A percentile compares a stretch with the other conserved stretches of the same genome.
These are phyloP conservation scores for Orbilia oligospora DNA, from an alignment of 2,329 filamentous ascomycete species.

Conservation along the genomic window DNA sequence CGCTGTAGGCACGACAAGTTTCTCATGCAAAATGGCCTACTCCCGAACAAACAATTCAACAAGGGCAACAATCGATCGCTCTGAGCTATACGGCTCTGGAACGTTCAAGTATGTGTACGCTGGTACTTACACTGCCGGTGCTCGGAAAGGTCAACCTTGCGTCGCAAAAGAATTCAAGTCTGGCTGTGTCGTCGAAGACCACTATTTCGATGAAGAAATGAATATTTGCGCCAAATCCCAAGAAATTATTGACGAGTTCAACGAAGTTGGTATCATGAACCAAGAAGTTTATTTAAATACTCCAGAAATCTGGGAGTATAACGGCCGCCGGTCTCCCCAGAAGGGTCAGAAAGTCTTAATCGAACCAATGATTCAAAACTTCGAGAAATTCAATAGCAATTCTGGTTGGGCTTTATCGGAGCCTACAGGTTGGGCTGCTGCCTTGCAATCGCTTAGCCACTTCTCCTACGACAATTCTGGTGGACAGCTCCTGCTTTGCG, in stretches of 20 bases:
- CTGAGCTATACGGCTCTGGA: constrained; percentile 12
- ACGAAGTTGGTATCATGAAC: constrained; percentile 65
- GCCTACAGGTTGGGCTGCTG: constrained; percentile 65
- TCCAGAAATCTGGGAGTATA: constrained; percentile 66
- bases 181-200: constrained; percentile 65
- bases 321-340: too few relatives aligned
- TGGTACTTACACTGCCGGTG: constrained; percentile 65
- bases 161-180: constrained; percentile 68
- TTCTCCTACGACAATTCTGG: constrained; percentile 68
- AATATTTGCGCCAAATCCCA: constrained; percentile 66
- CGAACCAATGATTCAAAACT: constrained; percentile 68
- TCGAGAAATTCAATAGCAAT: constrained; percentile 70
- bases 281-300: constrained; percentile 67
- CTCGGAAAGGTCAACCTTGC: constrained; percentile 65
- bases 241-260: constrained; percentile 67
- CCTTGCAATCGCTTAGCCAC: constrained; percentile 69
- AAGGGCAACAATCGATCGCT: not conserved
- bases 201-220: constrained; percentile 67
- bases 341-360: constrained; percentile 62
- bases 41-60: constrained; percentile 20
- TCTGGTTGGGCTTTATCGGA: constrained; percentile 66
- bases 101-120: constrained; percentile 47
- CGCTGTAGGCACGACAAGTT: too few relatives aligned
- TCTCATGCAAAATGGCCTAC: constrained; percentile 13
- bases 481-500: constrained; percentile 67